These are phyloP conservation scores for Sindora glabra DNA, from an alignment of 306 rosid species.

Conservation along the genomic window DNA sequence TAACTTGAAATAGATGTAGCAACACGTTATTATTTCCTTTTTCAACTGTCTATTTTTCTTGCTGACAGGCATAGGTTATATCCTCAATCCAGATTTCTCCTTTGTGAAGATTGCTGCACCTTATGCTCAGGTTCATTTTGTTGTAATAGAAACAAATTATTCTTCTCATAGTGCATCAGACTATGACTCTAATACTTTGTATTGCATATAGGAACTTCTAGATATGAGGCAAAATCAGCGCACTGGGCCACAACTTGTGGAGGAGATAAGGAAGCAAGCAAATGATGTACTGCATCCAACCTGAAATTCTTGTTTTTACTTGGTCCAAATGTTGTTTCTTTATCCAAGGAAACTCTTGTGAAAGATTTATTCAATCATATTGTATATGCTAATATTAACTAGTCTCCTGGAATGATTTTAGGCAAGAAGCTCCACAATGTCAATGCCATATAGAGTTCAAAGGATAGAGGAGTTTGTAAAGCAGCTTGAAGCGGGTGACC, in stretches of 20 bases:
- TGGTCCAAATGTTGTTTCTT: too few species aligned
- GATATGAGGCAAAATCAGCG: constrained; percentile 64
- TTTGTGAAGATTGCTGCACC: constrained; percentile 95
- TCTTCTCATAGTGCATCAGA: background rate
- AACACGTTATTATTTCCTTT: background rate
- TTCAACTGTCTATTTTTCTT: background rate
- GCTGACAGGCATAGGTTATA: constrained; percentile 71
- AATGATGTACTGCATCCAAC: constrained; percentile 48
- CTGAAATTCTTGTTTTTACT: background rate
- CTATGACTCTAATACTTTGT: constrained; percentile 3
- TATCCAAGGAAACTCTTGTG: background rate
- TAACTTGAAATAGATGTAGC: too few species aligned
- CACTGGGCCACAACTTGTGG: constrained; percentile 55
- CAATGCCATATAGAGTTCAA: constrained; percentile 97
- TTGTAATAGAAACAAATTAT: background rate
- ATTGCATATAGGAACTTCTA: constrained; percentile 62
- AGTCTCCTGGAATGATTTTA: constrained; percentile 16
- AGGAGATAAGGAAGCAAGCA: constrained; percentile 82
- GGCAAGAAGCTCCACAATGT: constrained; percentile 77
- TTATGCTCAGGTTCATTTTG: constrained; percentile 70
- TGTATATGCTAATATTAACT: background rate
- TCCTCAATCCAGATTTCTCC: constrained; percentile 74
- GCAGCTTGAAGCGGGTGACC: constrained; percentile 79
- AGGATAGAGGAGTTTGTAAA: constrained; percentile 81
- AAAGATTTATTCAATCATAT: too few species aligned